Base-by-base conservation (phyloP, 139 green algal genomes). In the Picochlorum sp. region DNA sequence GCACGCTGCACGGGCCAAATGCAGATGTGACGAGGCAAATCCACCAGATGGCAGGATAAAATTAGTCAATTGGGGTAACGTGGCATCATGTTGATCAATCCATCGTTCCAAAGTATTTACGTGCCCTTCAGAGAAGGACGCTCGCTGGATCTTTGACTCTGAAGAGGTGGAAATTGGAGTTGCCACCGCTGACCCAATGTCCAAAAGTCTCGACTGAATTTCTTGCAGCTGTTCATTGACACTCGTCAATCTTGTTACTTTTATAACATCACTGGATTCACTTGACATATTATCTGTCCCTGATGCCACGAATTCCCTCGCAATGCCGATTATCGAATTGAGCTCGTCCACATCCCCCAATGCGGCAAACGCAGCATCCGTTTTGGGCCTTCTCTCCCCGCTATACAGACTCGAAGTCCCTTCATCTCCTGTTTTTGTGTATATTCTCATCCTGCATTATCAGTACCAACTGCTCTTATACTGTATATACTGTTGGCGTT, bases 291-390 rank as follows among this genome's bases (percentile, higher is more conserved):
- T n/a, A 41, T 12, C 9, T n/a, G 35, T 9, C 9, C 0, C 51
- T n/a, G 25, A 55, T n/a, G n/a, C n/a, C n/a, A n/a, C n/a, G n/a
- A n/a, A 80, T 63, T 81, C 80, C 47, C 71, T 53, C 0, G 85
- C 85, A 5, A 94, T 43, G 1, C 87, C 87, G 2, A 93, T 3
- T 7, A 68, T 61, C 2, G 73, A 85, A 70, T 98, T 98, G 0
- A 96, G 73, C 70, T 98, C 91, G 60, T 98, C 91, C 1, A 95
- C 84, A 35, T 98, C 89, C 4, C 89, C 89, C 3, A 97, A 73
- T 7, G 90, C 89, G 4, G 79, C 63, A 50, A 97, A 96, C 5
- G 75, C 55, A 18, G 40, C 65, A 36, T 95, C 82, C 32, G 85
- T 77, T 67, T 98, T 97, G 35, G 67, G 44, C 6, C 77, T 52